Conservation (phyloP, 441 rosid species). For the Brassica balearica region DNA sequence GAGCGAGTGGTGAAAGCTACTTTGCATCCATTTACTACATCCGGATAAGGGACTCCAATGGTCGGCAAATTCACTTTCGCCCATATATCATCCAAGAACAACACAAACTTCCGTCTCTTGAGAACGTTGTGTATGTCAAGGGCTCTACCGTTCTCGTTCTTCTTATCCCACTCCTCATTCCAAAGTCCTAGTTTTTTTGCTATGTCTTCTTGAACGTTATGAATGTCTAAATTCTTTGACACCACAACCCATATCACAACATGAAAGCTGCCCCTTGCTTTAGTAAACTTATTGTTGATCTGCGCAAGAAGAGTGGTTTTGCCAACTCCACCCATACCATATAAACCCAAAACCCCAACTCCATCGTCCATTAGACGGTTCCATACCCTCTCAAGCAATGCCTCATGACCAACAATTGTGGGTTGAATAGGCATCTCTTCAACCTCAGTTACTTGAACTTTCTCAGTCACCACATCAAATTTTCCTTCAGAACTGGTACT, state of each 20-base stretch:
- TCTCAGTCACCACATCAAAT: background rate
- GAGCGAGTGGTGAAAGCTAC: background rate
- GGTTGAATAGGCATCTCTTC: conserved; percentile 7
- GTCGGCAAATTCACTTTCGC: background rate
- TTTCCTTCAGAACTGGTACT: background rate
- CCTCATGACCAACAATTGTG: background rate
- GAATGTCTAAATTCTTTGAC: background rate
- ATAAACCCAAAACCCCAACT: background rate
- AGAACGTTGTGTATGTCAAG: background rate
- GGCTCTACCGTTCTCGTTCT: background rate
- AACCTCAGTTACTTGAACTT: conserved; percentile 1
- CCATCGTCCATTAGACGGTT: background rate
- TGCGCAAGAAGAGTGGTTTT: conserved; percentile 1
- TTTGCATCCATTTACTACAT: background rate
- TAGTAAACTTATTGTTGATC: background rate
- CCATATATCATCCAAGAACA: conserved; percentile 1
- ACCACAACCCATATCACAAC: conserved; percentile 8
- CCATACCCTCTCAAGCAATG: background rate
- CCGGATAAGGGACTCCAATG: background rate
- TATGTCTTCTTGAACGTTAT: background rate
- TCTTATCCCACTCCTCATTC: background rate
- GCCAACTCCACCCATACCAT: conserved; percentile 3
- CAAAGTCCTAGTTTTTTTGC: background rate
- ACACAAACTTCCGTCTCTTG: background rate
- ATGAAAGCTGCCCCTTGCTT: background rate